Base-by-base conservation (phyloP, 148 eudicot species). In the Rhododendron simsii region DNA sequence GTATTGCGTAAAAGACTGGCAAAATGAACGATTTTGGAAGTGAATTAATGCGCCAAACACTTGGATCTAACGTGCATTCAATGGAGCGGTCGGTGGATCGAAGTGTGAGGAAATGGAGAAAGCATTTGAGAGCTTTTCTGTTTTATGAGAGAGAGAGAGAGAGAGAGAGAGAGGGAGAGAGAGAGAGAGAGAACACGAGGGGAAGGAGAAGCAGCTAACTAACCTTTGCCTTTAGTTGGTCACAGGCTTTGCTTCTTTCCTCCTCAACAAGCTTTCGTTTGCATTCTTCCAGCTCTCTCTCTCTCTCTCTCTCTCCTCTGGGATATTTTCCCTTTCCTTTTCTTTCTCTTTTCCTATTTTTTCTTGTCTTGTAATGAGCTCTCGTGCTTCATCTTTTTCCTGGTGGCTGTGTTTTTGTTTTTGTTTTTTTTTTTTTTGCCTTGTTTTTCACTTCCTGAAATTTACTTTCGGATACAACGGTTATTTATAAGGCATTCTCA, bases 201-300 rank as follows among this genome's bases (percentile, higher is more conserved):
- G 63, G 63, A 57, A 57, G 23, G 21, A 57, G n/a, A 13, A 39
- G 39, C 65, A 20, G n/a, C 55, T 61, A 82, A 82, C 82, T 44
- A 75, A 86, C 85, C 84, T 16, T 33, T 45, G 48, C 48, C 75
- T 85, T 84, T 84, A 30, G 44, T 16, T 14, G 26, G 35, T 84
- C 65, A 33, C 33, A 67, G 79, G 30, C 55, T 87, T 69, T 83
- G 59, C 83, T 78, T 51, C 88, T 89, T 87, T 86, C 88, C 89
- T 91, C 83, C 76, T 84, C 80, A 89, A 73, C 93, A 90, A 88
- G 87, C 90, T 86, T 90, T 87, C 90, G 84, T 86, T 91, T 86
- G 75, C 81, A 26, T 11, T 26, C 73, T 65, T 11, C 11, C 73
- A 59, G 30, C 73, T 65, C 71, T 63, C 71, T 63, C 71, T 65